Evolutionary conservation across 106 monocot species (phyloP), one percentile per base, ranked within the genome.

Genomic region (Gastrodia elata): DNA sequence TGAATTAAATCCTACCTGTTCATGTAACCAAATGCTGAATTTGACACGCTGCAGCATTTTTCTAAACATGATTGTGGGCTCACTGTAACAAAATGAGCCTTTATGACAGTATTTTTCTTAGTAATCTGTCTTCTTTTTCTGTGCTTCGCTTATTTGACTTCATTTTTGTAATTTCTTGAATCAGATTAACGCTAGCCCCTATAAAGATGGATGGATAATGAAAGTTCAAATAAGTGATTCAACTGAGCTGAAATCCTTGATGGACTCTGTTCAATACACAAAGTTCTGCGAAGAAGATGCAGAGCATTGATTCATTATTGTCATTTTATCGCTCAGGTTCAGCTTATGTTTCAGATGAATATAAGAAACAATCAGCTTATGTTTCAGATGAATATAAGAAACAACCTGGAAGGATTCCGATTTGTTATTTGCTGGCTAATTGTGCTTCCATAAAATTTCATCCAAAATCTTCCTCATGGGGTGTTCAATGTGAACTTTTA

Each of bases 221-320:
- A 80, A 80, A 34, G 80, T 80, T 10, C 20, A 75, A 46, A 75
- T 80, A 57, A 75, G 75, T 24, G 34, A 80, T 32, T 30, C 70
- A 18, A 41, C 59, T 24, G 75, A 80, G 34, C 24, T 80, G 41
- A 69, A 71, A 15, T 80, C 80, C 41, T 59, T 80, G 61, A 80
- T 80, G 80, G 75, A 80, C 41, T 75, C 80, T 15, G 80, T 71
- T 15, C 28, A 61, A 24, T 80, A 80, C 24, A 59, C 43, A 13
- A 80, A 80, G 38, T 80, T 80, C 25, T 80, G 75, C 36, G 71
- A 75, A 35, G 80, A 79, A 74, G 74, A 79, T 74, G 74, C 68
- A 14, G 74, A 79, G 20, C 79, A 79, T 24, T 79, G 48, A 79
- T 18, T 13, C 52, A 61, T 26, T 11, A 61, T 8, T 44, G 5